Evolutionary conservation across 2,329 filamentous ascomycete genomes (phyloP).

Genomic region (Thermothelomyces thermophilus): DNA sequence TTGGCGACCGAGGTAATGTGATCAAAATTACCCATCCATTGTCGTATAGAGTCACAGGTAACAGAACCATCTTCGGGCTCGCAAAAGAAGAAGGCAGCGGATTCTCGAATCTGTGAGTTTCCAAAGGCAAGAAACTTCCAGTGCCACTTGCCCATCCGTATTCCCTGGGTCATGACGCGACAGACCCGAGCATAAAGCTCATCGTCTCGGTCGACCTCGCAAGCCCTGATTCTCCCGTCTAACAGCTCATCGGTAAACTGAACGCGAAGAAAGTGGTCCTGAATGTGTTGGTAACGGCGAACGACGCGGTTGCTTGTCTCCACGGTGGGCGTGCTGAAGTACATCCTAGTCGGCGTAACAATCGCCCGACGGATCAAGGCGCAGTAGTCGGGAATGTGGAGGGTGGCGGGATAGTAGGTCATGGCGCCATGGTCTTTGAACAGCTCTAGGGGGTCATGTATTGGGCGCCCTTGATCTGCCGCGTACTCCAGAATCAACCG

Average conservation of each 20-base stretch:
- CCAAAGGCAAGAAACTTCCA: constrained; percentile 93
- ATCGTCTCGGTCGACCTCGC: constrained; percentile 51
- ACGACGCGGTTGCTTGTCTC: constrained; percentile 87
- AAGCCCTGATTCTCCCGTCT: constrained; percentile 53
- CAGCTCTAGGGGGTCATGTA: constrained; percentile 66
- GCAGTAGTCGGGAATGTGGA: constrained; percentile 63
- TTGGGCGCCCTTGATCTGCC: constrained; percentile 53
- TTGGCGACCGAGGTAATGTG: constrained; percentile 83
- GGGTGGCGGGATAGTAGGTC: constrained; percentile 38
- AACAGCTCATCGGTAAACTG: constrained; percentile 79
- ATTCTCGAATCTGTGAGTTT: constrained; percentile 89
- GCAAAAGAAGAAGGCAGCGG: constrained; percentile 89
- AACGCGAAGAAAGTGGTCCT: constrained; percentile 80
- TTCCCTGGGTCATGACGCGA: constrained; percentile 67
- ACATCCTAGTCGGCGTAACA: constrained; percentile 78
- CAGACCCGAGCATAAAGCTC: constrained; percentile 69
- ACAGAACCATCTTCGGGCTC: constrained; percentile 43
- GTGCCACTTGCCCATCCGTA: constrained; percentile 70
- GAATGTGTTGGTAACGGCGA: constrained; percentile 58
- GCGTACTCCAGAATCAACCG: constrained; percentile 67
- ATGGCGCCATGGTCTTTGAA: constrained; percentile 52
- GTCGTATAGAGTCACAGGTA: constrained; percentile 68
- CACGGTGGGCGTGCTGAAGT: constrained; percentile 67
- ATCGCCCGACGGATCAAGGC: constrained; percentile 67
- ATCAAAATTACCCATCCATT: constrained; percentile 79